Evolutionary conservation across 257 asterid genomes (phyloP).

Genomic region (Solanum etuberosum): DNA sequence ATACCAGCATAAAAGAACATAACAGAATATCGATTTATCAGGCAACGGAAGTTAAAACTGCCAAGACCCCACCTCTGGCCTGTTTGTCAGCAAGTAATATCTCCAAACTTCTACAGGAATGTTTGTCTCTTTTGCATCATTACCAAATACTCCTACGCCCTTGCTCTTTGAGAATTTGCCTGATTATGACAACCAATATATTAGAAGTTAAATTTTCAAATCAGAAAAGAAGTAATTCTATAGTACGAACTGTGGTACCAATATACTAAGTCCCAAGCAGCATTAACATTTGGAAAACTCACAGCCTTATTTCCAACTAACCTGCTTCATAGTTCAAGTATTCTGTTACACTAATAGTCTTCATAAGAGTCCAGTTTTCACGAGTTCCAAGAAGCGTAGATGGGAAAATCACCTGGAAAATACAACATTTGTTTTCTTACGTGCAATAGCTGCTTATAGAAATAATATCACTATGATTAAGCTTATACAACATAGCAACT

Average conservation of each 20-base stretch:
- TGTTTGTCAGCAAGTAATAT: slow-evolving; percentile 83
- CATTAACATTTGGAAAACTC: background rate
- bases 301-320: slow-evolving; percentile 7
- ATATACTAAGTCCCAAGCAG: background rate
- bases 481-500: background rate
- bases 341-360: slow-evolving; percentile 92
- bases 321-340: slow-evolving; percentile 98
- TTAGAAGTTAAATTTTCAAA: background rate
- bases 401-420: slow-evolving; percentile 86
- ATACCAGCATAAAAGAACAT: background rate
- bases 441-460: background rate
- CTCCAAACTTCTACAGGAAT: slow-evolving; percentile 99
- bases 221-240: background rate
- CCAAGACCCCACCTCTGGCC: slow-evolving; percentile 74
- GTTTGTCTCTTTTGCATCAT: slow-evolving; percentile 76
- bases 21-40: background rate
- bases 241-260: background rate
- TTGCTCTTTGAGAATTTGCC: slow-evolving; percentile 96
- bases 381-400: slow-evolving; percentile 96
- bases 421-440: background rate
- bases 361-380: slow-evolving; percentile 95
- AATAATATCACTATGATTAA: background rate
- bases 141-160: slow-evolving; percentile 95
- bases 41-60: background rate
- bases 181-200: slow-evolving; percentile 7